phyloP scores from a whole-genome alignment of 805 yeast species.

The Saccharomycopsis fermentans region DNA sequence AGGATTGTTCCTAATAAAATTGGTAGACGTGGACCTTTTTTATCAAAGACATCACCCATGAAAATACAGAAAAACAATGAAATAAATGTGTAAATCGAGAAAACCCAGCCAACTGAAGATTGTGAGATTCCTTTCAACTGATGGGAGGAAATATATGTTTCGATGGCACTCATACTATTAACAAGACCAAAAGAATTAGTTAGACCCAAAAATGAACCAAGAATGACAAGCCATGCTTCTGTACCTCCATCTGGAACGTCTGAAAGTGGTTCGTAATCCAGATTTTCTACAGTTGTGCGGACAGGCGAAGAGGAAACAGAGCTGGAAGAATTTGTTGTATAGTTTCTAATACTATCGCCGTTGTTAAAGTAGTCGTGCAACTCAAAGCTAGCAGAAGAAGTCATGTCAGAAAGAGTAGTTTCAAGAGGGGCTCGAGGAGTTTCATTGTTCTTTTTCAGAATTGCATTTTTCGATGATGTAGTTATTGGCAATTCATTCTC shows the following conservation, averaged over 20 bases:
- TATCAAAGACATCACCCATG: constrained; percentile 38
- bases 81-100: constrained; percentile 28
- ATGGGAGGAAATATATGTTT: constrained; percentile 48
- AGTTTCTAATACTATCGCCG: not conserved
- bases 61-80: constrained; percentile 28
- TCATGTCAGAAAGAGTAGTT: not conserved
- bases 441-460: not conserved
- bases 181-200: constrained; percentile 52
- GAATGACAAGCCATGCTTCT: constrained; percentile 43
- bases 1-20: constrained; percentile 30
- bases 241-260: constrained; percentile 49
- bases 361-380: not conserved
- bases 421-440: not conserved
- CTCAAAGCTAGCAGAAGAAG: not conserved
- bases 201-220: constrained; percentile 52
- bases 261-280: not conserved
- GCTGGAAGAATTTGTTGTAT: not conserved
- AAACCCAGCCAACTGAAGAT: constrained; percentile 59
- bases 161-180: constrained; percentile 58
- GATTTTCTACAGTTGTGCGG: not conserved
- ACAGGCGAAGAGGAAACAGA: not conserved
- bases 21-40: constrained; percentile 32
- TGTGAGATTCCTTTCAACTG: constrained; percentile 37
- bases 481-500: not conserved
- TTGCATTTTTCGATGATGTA: not conserved